Conservation (phyloP, 768 basidiomycete species). For the Tulasnella sp. region DNA sequence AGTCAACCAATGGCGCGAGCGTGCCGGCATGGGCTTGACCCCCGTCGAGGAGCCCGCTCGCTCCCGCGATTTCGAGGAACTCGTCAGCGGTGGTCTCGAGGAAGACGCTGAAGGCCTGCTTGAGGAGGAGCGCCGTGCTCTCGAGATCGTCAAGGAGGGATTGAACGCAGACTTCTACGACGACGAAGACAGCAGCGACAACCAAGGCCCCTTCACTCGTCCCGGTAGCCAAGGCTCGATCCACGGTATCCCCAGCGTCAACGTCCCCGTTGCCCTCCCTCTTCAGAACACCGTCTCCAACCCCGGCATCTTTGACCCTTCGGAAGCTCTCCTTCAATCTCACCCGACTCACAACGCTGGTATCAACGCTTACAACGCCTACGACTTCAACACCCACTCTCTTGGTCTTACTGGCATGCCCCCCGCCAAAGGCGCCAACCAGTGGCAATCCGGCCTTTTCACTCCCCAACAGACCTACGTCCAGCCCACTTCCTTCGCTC, state of each 20-base stretch:
- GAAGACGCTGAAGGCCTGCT: slow-evolving; percentile 38
- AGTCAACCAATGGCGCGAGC: slow-evolving; percentile 90
- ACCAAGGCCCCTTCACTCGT: slow-evolving; percentile 10
- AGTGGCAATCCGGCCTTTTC: neutral
- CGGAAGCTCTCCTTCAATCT: slow-evolving; percentile 27
- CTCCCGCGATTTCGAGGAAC: slow-evolving; percentile 63
- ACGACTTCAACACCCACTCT: slow-evolving; percentile 13
- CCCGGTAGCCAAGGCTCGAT: slow-evolving; percentile 29
- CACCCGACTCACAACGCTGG: slow-evolving; percentile 30
- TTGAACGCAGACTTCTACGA: slow-evolving; percentile 17
- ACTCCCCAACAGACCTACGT: slow-evolving; percentile 20
- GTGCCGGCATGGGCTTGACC: slow-evolving; percentile 56
- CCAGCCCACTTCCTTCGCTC: slow-evolving; percentile 4
- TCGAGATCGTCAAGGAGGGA: slow-evolving; percentile 34
- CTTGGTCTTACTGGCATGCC: slow-evolving; percentile 19
- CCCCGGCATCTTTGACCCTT: slow-evolving; percentile 31
- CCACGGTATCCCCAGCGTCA: slow-evolving; percentile 11
- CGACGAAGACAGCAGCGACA: slow-evolving; percentile 30
- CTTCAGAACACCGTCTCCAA: slow-evolving; percentile 23
- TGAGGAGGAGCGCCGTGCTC: slow-evolving; percentile 39
- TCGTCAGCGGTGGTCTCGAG: slow-evolving; percentile 39
- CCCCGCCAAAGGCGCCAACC: slow-evolving; percentile 17
- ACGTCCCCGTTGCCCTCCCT: slow-evolving; percentile 22
- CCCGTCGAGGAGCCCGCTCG: slow-evolving; percentile 73
- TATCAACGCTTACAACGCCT: slow-evolving; percentile 27